A percentile compares a stretch with the other conserved stretches of the same genome.
Conservation (phyloP, 805 yeast genomes). For the Starmerella geochares region DNA sequence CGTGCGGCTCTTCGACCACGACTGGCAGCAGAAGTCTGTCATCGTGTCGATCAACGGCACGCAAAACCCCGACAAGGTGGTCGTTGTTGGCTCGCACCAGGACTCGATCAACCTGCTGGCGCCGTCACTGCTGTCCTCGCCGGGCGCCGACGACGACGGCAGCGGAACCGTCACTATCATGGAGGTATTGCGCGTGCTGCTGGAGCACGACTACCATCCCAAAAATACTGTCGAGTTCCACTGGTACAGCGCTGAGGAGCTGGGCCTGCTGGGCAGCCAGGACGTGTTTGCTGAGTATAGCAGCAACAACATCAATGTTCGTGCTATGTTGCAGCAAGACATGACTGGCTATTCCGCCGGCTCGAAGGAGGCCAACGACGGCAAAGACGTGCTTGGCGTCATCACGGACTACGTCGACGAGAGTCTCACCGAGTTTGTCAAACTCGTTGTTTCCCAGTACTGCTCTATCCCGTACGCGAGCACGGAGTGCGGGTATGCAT, state of each 20-base stretch:
- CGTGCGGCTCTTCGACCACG: conserved; percentile 48
- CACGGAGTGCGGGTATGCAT: conserved; percentile 80
- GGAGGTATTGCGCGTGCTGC: conserved; percentile 60
- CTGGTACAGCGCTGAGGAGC: conserved; percentile 92
- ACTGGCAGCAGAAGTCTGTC: conserved; percentile 71
- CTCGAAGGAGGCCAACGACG: conserved; percentile 33
- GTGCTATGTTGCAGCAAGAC: conserved; percentile 86
- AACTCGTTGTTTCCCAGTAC: conserved; percentile 51
- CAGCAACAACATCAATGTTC: conserved; percentile 41
- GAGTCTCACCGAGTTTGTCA: conserved; percentile 49
- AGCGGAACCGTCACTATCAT: conserved; percentile 72
- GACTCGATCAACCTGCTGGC: conserved; percentile 69
- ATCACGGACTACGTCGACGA: conserved; percentile 58
- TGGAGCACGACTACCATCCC: conserved; percentile 41
- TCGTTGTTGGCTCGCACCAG: conserved; percentile 81
- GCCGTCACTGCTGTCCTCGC: conserved; percentile 61
- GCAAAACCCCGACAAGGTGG: conserved; percentile 37
- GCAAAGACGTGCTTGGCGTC: conserved; percentile 63
- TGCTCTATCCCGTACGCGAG: conserved; percentile 60
- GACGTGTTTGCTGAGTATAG: conserved; percentile 58
- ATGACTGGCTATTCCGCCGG: conserved; percentile 74
- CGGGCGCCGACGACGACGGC: conserved; percentile 95
- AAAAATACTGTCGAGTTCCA: conserved; percentile 79
- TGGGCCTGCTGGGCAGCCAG: conserved; percentile 76
- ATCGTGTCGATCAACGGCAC: conserved; percentile 47